Evolutionary conservation across 768 basidiomycete species (phyloP), one percentile per base, ranked within the genome.

Genomic region (Sutorius australiensis): DNA sequence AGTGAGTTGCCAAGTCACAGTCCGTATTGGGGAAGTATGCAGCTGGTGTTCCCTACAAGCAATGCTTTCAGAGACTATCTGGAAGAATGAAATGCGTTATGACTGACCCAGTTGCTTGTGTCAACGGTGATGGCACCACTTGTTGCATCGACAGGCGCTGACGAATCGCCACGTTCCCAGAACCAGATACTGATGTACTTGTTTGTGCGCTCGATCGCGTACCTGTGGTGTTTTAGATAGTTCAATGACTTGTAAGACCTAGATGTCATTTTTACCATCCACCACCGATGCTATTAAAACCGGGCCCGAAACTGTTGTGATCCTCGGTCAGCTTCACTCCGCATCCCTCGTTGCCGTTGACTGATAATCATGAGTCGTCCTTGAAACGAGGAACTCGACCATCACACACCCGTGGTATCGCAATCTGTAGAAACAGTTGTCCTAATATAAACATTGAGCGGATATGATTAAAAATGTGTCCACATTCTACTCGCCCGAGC

Each of bases 111-210:
- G 31, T n/a, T 40, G 38, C 31, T 57, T 13, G 67, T 59, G 39
- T 67, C 16, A n/a, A 66, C 50, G n/a, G 34, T 44, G 30, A 32
- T 42, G 8, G 53, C 51, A 27, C 63, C 67, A 33, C 54, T 55
- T 13, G 50, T 65, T 49, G 66, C 67, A 46, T 75, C 74, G 8
- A 49, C 30, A 5, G 76, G 76, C 11, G 68, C 71, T 19, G 55
- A 59, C 5, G 55, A 1, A 39, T 67, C 64, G 31, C 60, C 50
- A 14, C 74, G 62, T 40, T 69, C 68, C 74, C 77, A 77, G 61
- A 73, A 76, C 67, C 72, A 77, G 38, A 76, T 51, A 38, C 67
- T 69, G 12, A 78, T 72, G 45, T 68, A 69, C 16, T 48, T 30
- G n/a, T 59, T 19, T 6, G 70, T 72, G 40, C 72, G 68, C 40